A percentile compares a stretch with the other conserved stretches of the same genome.
These are phyloP conservation scores for Laguncularia racemosa DNA, from an alignment of 345 rosid species.

Conservation along the genomic window DNA sequence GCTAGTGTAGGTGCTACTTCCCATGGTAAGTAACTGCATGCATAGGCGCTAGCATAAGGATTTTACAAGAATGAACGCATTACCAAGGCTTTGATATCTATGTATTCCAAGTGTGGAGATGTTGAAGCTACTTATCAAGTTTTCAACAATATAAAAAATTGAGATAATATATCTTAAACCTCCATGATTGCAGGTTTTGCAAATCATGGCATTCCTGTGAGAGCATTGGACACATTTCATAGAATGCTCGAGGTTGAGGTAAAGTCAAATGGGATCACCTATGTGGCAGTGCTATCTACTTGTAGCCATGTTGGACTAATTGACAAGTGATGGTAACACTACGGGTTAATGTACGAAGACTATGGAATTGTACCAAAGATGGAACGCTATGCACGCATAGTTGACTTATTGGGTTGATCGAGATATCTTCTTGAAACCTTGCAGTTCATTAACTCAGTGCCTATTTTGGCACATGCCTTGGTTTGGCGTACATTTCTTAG, in stretches of 20 bases:
- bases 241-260: constrained; percentile 38
- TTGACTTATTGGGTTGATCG: constrained; percentile 60
- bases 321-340: constrained; percentile 55
- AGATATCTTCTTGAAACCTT: constrained; percentile 50
- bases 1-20: constrained; percentile 50
- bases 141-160: constrained; percentile 37
- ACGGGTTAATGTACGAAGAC: constrained; percentile 46
- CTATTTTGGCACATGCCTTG: constrained; percentile 37
- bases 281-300: constrained; percentile 56
- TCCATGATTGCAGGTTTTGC: constrained; percentile 73
- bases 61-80: constrained; percentile 26
- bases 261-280: constrained; percentile 58
- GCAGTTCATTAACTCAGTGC: constrained; percentile 52
- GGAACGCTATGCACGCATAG: constrained; percentile 84
- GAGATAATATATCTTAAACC: constrained; percentile 64
- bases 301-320: constrained; percentile 77
- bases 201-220: constrained; percentile 54
- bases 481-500: constrained; percentile 76
- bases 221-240: constrained; percentile 50
- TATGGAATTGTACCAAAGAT: constrained; percentile 53
- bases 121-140: constrained; percentile 50
- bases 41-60: constrained; percentile 45
- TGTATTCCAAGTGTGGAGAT: constrained; percentile 71
- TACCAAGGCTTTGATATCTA: constrained; percentile 58
- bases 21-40: constrained; percentile 70